phyloP scores from a whole-genome alignment of 2,329 filamentous ascomycete species.

The Fusarium hainanense region DNA sequence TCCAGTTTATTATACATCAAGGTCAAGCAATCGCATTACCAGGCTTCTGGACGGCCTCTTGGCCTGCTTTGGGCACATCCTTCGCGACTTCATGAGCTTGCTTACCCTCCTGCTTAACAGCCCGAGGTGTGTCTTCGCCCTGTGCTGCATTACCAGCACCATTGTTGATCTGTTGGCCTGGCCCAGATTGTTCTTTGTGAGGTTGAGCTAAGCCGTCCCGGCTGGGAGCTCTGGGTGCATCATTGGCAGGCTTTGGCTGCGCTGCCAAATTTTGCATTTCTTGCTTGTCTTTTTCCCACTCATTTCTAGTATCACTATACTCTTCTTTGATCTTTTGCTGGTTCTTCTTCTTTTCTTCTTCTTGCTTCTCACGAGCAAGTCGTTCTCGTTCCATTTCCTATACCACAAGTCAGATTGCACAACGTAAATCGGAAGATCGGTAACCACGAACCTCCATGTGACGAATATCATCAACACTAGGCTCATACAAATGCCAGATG shows the following conservation, averaged over 20 bases:
- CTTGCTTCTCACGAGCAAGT: slow-evolving; percentile 79
- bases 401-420: slow-evolving; percentile 26
- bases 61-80: slow-evolving; percentile 17
- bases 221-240: slow-evolving; percentile 29
- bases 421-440: neutral
- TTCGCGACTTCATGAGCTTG: slow-evolving; percentile 15
- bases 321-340: slow-evolving; percentile 77
- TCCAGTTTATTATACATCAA: slow-evolving; percentile 39
- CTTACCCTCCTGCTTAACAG: slow-evolving; percentile 22
- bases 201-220: slow-evolving; percentile 29
- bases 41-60: slow-evolving; percentile 17
- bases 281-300: slow-evolving; percentile 93
- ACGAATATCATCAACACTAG: slow-evolving; percentile 95
- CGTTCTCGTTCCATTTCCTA: slow-evolving; percentile 94
- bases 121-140: slow-evolving; percentile 15
- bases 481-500: slow-evolving; percentile 99
- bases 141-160: slow-evolving; percentile 23
- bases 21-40: slow-evolving; percentile 28
- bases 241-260: slow-evolving; percentile 33
- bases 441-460: slow-evolving; percentile 82
- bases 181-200: slow-evolving; percentile 24
- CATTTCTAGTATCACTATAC: slow-evolving; percentile 78
- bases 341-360: slow-evolving; percentile 75
- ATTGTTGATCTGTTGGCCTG: slow-evolving; percentile 15
- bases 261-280: slow-evolving; percentile 74